Conservation (phyloP, 768 basidiomycete species). For the Dacryopinax spathularia region DNA sequence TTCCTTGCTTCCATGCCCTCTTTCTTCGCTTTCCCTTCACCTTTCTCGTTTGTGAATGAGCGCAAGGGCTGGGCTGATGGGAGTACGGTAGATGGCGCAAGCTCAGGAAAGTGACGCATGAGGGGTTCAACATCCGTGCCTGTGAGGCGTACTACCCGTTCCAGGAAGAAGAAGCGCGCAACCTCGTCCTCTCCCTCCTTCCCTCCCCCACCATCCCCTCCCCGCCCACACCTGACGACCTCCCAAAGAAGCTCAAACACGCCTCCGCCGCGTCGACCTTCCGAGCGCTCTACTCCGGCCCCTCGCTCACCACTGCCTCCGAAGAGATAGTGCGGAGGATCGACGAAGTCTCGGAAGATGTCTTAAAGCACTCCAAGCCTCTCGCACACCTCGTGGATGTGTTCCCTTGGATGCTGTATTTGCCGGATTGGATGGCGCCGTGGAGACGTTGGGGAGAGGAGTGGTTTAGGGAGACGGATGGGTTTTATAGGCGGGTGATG, state of each 20-base stretch:
- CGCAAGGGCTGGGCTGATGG: too few relatives aligned
- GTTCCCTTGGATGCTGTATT: neutral
- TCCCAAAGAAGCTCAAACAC: neutral
- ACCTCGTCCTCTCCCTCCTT: slow-evolving; percentile 1
- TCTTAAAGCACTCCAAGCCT: neutral
- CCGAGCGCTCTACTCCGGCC: neutral
- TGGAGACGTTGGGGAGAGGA: neutral
- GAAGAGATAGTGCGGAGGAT: neutral
- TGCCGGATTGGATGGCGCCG: neutral
- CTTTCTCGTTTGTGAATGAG: too few relatives aligned
- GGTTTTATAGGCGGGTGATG: neutral
- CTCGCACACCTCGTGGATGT: neutral
- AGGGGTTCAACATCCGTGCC: slow-evolving; percentile 1
- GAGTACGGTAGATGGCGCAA: neutral
- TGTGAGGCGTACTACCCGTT: neutral
- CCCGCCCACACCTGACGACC: neutral
- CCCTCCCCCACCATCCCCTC: neutral
- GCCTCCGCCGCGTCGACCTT: neutral
- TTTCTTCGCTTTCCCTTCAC: neutral
- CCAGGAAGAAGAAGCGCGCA: neutral
- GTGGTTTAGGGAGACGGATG: neutral
- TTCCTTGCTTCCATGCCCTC: neutral
- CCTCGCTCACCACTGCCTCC: neutral
- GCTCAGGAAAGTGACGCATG: neutral
- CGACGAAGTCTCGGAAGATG: neutral